A percentile compares a stretch with the other conserved stretches of the same genome.
Evolutionary conservation across 2,329 filamentous ascomycete species (phyloP).

Genomic region (Aureobasidium zeae): DNA sequence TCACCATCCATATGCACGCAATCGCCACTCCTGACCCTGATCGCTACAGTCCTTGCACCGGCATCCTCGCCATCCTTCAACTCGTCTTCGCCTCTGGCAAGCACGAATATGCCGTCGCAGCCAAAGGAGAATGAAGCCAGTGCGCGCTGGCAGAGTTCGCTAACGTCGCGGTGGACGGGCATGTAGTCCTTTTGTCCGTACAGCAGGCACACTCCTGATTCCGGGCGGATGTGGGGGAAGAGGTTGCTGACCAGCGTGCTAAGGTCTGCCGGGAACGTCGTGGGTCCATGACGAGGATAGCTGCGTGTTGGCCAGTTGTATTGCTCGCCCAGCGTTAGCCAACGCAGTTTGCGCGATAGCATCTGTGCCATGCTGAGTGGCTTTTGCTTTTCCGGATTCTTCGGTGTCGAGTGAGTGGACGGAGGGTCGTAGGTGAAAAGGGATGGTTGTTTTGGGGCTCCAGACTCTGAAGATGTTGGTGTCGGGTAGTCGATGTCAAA

Average conservation of each 20-base stretch:
- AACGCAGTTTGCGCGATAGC: constrained; percentile 18
- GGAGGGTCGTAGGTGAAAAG: constrained; percentile 27
- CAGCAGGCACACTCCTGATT: constrained; percentile 18
- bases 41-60: constrained; percentile 18
- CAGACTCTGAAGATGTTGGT: neutral
- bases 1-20: constrained; percentile 17
- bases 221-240: constrained; percentile 17
- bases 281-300: constrained; percentile 14
- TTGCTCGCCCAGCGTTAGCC: constrained; percentile 18
- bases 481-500: constrained; percentile 17
- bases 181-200: constrained; percentile 19
- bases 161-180: constrained; percentile 20
- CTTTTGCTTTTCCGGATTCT: constrained; percentile 1
- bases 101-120: constrained; percentile 19
- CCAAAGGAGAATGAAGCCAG: constrained; percentile 18
- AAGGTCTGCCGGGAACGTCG: constrained; percentile 17
- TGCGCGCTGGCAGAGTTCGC: constrained; percentile 15
- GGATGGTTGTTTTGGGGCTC: constrained; percentile 17
- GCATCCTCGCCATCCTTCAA: constrained; percentile 20
- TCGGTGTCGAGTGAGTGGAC: constrained; percentile 5
- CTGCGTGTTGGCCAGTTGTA: constrained; percentile 20
- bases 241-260: constrained; percentile 11
- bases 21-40: constrained; percentile 18
- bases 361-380: constrained; percentile 17
- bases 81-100: constrained; percentile 15